Evolutionary conservation across 805 yeast species (phyloP), one percentile per base, ranked within the genome.

Genomic region (Wickerhamomyces rabaulensis): DNA sequence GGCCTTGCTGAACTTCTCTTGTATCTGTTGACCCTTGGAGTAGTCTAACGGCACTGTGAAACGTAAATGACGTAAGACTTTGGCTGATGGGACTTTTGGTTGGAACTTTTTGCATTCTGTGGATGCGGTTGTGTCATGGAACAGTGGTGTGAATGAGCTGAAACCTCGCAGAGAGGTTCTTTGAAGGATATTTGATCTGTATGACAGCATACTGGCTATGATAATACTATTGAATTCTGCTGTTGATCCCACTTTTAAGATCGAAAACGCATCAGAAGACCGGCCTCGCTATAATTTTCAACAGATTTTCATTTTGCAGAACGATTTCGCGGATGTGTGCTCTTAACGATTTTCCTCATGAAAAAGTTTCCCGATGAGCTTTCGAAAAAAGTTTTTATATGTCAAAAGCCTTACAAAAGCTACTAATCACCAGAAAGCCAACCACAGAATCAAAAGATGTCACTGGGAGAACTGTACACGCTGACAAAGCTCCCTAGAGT

Each of bases 1-100:
- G 20, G 82, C 81, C 20, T 73, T 61, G 0, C 80, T 79, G 51
- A 85, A 70, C 40, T 70, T 63, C 42, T 74, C 74, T 57, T 86
- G 92, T 36, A 84, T 73, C 26, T 61, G 56, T 43, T 75, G 70
- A 3, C 89, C 92, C 39, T 69, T 63, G 13, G 57, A 53, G 54
- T 77, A 79, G 0, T 73, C 68, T 5, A 68, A 45, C 1, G 62
- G 53, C 2, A 67, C 63, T 3, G 61, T 61, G 53, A 75, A 71
- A 45, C 72, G 77, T 15, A 75, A 52, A 53, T 77, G 81, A 40
- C 73, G 70, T 9, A 77, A 47, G 1, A 52, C 57, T 15, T 60
- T 51, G 0, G 76, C 68, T 5, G 68, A 56, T 5, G 50, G 57
- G 25, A 61, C 65, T n/a, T 52, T 50, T 3, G 75, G 74, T 5